phyloP scores from a whole-genome alignment of 768 basidiomycete genomes.

The Hydnomerulius pinastri region DNA sequence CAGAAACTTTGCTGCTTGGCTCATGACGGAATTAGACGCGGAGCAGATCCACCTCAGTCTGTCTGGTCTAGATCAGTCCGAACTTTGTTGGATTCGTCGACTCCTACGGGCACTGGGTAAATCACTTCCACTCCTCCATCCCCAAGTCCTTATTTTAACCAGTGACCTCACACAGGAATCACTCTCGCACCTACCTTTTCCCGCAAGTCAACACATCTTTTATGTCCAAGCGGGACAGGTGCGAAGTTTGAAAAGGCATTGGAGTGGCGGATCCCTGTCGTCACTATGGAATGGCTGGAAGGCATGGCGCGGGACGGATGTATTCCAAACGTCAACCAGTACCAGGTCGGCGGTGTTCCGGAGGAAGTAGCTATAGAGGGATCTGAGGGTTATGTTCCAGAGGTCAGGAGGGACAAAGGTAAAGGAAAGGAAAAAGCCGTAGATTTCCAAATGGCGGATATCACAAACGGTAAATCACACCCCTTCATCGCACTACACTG shows the following conservation, averaged over 20 bases:
- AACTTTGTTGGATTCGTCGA: slow-evolving; percentile 64
- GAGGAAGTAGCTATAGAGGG: slow-evolving; percentile 42
- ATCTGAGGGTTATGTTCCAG: slow-evolving; percentile 29
- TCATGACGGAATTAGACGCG: slow-evolving; percentile 42
- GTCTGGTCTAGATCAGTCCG: slow-evolving; percentile 75
- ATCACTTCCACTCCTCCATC: slow-evolving; percentile 8
- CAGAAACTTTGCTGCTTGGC: not conserved
- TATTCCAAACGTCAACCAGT: slow-evolving; percentile 40
- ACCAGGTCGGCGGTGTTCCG: slow-evolving; percentile 30
- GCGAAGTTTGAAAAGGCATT: slow-evolving; percentile 76
- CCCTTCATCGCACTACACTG: not conserved
- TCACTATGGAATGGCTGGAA: slow-evolving; percentile 70
- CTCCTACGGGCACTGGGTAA: slow-evolving; percentile 69
- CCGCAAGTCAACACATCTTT: slow-evolving; percentile 71
- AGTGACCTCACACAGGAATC: slow-evolving; percentile 45
- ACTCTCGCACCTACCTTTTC: slow-evolving; percentile 59
- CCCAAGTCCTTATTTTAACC: slow-evolving; percentile 9
- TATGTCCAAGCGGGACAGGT: slow-evolving; percentile 72
- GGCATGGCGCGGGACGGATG: slow-evolving; percentile 54
- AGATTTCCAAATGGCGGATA: slow-evolving; percentile 35
- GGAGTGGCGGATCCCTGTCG: slow-evolving; percentile 79
- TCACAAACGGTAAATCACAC: slow-evolving; percentile 37
- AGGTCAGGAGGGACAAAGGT: slow-evolving; percentile 19
- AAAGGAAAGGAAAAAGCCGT: slow-evolving; percentile 36
- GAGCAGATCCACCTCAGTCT: slow-evolving; percentile 61